These are phyloP conservation scores for Quercus rubra DNA, from an alignment of 306 rosid genomes.

Conservation along the genomic window DNA sequence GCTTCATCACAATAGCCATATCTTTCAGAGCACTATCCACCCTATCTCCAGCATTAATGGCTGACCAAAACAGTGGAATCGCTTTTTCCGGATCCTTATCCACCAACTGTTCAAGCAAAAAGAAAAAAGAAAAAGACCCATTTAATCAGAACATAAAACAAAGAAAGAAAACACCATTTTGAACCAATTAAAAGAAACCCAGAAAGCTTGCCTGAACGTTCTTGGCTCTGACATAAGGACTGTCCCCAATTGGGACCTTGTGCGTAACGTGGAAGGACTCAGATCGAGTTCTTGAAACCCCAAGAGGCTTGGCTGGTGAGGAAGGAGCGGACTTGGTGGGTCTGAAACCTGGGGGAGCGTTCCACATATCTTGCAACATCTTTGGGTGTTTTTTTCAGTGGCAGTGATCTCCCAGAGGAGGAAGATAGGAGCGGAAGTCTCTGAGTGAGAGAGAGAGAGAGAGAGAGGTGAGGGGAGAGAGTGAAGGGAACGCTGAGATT, in stretches of 20 bases:
- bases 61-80: conserved; percentile 93
- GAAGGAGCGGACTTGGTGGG: conserved; percentile 96
- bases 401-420: conserved; percentile 6
- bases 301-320: conserved; percentile 91
- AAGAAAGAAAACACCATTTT: background rate
- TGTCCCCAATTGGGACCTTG: conserved; percentile 81
- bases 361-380: conserved; percentile 93
- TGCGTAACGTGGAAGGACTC: conserved; percentile 80
- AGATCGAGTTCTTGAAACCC: conserved; percentile 62
- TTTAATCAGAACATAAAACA: background rate
- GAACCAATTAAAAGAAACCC: background rate
- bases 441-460: background rate
- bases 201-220: conserved; percentile 70
- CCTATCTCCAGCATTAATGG: conserved; percentile 94
- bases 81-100: conserved; percentile 98
- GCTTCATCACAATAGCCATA: conserved; percentile 99
- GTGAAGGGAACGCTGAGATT: background rate
- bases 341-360: conserved; percentile 91
- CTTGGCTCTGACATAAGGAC: conserved; percentile 96
- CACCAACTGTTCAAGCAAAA: conserved; percentile 53
- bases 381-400: background rate
- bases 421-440: background rate
- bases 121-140: background rate
- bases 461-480: background rate
- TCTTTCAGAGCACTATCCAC: conserved; percentile 97